Conservation (phyloP, 2,329 filamentous ascomycete species). For the Venturia oleaginea region DNA sequence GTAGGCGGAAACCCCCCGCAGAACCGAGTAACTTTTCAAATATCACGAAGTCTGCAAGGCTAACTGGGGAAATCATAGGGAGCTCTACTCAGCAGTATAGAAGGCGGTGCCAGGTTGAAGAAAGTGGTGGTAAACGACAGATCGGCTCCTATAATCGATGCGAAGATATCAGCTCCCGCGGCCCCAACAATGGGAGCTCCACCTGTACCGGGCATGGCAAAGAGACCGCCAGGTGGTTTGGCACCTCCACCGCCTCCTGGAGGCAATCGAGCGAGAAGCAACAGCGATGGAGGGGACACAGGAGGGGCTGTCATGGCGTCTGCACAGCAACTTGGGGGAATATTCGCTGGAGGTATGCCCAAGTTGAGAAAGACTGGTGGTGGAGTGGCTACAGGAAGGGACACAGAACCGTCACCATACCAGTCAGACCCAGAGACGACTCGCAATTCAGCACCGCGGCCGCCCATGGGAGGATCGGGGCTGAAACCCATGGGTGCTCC, state of each 20-base stretch:
- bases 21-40: background rate
- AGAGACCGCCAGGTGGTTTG: conserved; percentile 18
- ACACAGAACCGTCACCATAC: conserved; percentile 57
- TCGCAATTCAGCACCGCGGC: conserved; percentile 43
- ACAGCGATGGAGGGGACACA: conserved; percentile 54
- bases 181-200: conserved; percentile 66
- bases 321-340: conserved; percentile 72
- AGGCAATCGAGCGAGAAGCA: conserved; percentile 68
- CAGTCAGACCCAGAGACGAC: conserved; percentile 67
- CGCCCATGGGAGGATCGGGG: conserved; percentile 43
- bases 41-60: background rate
- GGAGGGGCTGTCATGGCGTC: conserved; percentile 42
- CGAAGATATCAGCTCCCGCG: conserved; percentile 42
- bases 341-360: conserved; percentile 92
- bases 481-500: conserved; percentile 41
- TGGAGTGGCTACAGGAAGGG: conserved; percentile 52
- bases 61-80: conserved; percentile 46
- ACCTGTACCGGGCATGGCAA: conserved; percentile 59
- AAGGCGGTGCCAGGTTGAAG: conserved; percentile 69
- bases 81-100: conserved; percentile 79
- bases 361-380: conserved; percentile 84
- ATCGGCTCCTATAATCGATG: conserved; percentile 65
- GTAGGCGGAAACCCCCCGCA: conserved; percentile 39
- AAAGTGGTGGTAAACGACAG: conserved; percentile 86
- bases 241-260: conserved; percentile 52